These are phyloP conservation scores for Sordaria brevicollis DNA, from an alignment of 495 filamentous ascomycete genomes.

Conservation along the genomic window DNA sequence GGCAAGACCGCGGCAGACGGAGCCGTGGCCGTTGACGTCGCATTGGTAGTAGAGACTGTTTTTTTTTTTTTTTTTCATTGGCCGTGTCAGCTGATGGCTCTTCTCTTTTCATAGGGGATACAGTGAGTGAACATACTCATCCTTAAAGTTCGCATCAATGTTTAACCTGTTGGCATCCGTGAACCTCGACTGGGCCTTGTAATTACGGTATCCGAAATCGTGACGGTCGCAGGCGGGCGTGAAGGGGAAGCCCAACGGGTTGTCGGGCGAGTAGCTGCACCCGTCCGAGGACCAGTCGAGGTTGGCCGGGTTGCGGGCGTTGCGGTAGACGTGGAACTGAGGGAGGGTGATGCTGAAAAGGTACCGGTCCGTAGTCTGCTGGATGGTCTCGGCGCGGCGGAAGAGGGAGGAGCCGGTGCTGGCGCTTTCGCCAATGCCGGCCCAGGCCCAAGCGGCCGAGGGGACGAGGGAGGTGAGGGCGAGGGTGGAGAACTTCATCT, in stretches of 20 bases:
- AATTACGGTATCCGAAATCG: slow-evolving; percentile 42
- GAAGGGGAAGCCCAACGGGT: slow-evolving; percentile 37
- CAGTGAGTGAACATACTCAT: slow-evolving; percentile 15
- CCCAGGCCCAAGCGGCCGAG: neutral
- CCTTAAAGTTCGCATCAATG: slow-evolving; percentile 36
- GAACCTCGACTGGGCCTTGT: slow-evolving; percentile 30
- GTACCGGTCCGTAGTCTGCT: slow-evolving; percentile 22
- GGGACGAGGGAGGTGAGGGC: neutral
- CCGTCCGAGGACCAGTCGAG: slow-evolving; percentile 34
- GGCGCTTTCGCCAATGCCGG: neutral
- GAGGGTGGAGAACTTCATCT: neutral
- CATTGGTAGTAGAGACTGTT: slow-evolving; percentile 26
- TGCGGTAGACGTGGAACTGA: slow-evolving; percentile 19
- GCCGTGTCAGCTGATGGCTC: too few species aligned
- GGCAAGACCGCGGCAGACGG: slow-evolving; percentile 25
- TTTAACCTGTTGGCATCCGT: slow-evolving; percentile 16
- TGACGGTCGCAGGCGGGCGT: slow-evolving; percentile 32
- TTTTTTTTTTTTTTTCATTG: too few species aligned
- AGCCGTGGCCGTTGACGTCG: neutral
- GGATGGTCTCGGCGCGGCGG: neutral
- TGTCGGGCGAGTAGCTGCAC: slow-evolving; percentile 33
- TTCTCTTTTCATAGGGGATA: neutral
- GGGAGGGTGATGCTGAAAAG: slow-evolving; percentile 24
- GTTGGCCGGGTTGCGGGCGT: slow-evolving; percentile 17
- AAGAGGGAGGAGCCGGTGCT: slow-evolving; percentile 4